phyloP scores from a whole-genome alignment of 345 rosid species.

The Jatropha curcas region DNA sequence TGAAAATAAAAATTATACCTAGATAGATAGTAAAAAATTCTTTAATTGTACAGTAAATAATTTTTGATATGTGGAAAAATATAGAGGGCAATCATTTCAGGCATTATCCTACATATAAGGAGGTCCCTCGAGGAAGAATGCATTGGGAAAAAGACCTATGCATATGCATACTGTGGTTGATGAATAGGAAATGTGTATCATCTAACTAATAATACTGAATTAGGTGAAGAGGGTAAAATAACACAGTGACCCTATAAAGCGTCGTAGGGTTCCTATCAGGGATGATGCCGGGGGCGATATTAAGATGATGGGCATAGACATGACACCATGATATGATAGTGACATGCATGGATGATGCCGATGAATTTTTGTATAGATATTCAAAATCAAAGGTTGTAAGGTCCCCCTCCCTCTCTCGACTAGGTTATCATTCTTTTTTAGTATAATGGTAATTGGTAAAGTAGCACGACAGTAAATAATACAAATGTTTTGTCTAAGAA shows the following conservation, averaged over 20 bases:
- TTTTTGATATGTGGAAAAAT: neutral
- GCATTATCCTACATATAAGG: neutral
- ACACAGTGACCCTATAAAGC: slow-evolving; percentile 25
- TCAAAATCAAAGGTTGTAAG: slow-evolving; percentile 3
- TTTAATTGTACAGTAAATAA: neutral
- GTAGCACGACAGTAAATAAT: slow-evolving; percentile 18
- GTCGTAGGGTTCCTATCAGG: slow-evolving; percentile 33
- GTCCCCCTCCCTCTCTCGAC: slow-evolving; percentile 16
- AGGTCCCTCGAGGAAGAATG: slow-evolving; percentile 6
- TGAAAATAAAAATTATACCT: no score
- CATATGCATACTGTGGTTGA: neutral
- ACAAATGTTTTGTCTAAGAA: no score
- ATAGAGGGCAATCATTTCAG: slow-evolving; percentile 3
- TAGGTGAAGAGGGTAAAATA: slow-evolving; percentile 6
- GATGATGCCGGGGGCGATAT: slow-evolving; percentile 14
- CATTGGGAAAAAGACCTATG: neutral
- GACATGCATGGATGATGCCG: slow-evolving; percentile 33
- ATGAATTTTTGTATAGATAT: slow-evolving; percentile 2
- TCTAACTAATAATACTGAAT: no score
- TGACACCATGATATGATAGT: slow-evolving; percentile 59
- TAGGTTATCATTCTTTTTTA: slow-evolving; percentile 37
- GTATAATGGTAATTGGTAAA: slow-evolving; percentile 35
- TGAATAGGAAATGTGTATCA: no score
- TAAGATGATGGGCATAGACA: slow-evolving; percentile 37
- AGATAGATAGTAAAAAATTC: no score